Evolutionary conservation across 495 filamentous ascomycete species (phyloP), one percentile per base, ranked within the genome.

Genomic region (Neurospora sp.): DNA sequence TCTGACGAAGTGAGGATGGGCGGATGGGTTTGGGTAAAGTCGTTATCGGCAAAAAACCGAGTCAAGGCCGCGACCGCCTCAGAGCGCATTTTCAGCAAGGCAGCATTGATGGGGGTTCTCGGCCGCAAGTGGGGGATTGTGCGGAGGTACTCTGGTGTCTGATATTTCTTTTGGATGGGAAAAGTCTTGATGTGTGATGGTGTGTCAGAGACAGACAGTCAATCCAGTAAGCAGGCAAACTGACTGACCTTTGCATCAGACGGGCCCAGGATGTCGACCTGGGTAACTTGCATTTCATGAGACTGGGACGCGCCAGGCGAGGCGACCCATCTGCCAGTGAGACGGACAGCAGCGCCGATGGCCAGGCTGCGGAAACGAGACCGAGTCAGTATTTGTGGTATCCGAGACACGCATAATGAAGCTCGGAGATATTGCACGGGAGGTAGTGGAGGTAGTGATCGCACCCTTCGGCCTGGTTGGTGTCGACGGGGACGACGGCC

Each of bases 1-100:
- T 99, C 96, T 0, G 96, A 99, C 5, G 96, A 97, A 8, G 96
- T 98, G 76, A 99, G 92, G 73, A 98, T 90, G 7, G 96, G 96
- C 27, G 96, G 90, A 76, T 98, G 95, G 20, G 92, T 91, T 81
- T 98, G 96, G 20, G 93, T 86, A 78, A 95, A 99, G 39, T 88
- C 83, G 37, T 87, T 87, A 38, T 84, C 80, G 37, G 83, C 79
- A 74, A 98, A 97, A 81, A 91, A 94, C 39, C 84, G 85, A 71
- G 89, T 92, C 37, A 97, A 77, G 59, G 88, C 86, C 71, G 91
- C 88, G 77, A 96, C 89, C 69, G 86, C 82, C 59, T 94, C 89
- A 45, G 96, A 99, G 75, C 96, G 90, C 74, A 98, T 86, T 68
- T 92, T 92, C 31, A 97, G 84, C 72, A 97, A 84, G 40, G 92